Percentiles rank a stretch among this genome's conserved stretches.
These are phyloP conservation scores for Phytopythium mirpurense DNA, from an alignment of 352 stramenopile genomes.

Conservation along the genomic window DNA sequence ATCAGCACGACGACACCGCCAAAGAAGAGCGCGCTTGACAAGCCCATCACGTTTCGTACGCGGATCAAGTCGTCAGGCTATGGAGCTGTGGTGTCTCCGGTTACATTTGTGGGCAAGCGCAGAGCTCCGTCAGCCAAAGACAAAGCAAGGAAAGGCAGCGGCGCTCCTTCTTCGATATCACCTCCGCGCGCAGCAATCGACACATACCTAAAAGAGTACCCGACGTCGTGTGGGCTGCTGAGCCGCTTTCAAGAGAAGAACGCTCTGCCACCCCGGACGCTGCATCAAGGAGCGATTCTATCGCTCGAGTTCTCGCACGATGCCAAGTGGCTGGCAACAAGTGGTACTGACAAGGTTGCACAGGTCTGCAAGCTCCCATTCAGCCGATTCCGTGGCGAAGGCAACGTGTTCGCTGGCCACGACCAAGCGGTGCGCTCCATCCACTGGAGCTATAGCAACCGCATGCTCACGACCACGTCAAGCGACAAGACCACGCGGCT, in stretches of 20 bases:
- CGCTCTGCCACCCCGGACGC: conserved; percentile 35
- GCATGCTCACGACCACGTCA: conserved; percentile 61
- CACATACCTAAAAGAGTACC: conserved; percentile 69
- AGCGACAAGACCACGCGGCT: conserved; percentile 64
- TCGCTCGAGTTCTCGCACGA: conserved; percentile 75
- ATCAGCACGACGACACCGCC: conserved; percentile 13
- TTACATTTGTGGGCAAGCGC: background rate
- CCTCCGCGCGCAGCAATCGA: conserved; percentile 14
- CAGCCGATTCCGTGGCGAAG: conserved; percentile 58
- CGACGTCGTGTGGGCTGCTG: conserved; percentile 46
- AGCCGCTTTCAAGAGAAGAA: conserved; percentile 56
- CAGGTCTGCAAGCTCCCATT: conserved; percentile 68
- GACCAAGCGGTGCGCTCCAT: conserved; percentile 57
- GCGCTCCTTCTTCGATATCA: conserved; percentile 3
- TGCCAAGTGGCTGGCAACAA: conserved; percentile 66
- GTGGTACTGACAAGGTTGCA: conserved; percentile 53
- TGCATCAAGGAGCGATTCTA: conserved; percentile 69
- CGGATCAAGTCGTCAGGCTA: conserved; percentile 83
- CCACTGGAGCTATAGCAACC: conserved; percentile 74
- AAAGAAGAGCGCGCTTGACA: conserved; percentile 42
- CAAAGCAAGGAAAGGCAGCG: background rate
- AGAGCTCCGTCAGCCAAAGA: background rate
- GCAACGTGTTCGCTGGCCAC: conserved; percentile 64
- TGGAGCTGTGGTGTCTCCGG: conserved; percentile 18
- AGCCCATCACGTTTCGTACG: conserved; percentile 78